Evolutionary conservation across 2,329 filamentous ascomycete species (phyloP).

Genomic region (Colletotrichum cordylinicola): DNA sequence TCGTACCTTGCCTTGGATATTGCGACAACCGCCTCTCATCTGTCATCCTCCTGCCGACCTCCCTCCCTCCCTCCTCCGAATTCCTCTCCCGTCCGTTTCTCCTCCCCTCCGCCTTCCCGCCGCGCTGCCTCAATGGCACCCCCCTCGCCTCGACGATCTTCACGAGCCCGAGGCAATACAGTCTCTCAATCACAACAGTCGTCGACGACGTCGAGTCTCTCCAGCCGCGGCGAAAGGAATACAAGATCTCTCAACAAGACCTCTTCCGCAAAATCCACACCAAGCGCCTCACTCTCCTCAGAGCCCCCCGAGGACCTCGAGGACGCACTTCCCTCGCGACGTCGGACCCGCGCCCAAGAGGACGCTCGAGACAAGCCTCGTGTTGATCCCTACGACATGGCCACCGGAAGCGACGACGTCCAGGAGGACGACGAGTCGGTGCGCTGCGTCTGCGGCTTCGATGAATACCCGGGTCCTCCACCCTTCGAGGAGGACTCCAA

Average conservation of each 20-base stretch:
- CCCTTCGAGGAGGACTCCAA: conserved; percentile 63
- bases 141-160: conserved; percentile 82
- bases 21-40: conserved; percentile 35
- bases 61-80: conserved; percentile 34
- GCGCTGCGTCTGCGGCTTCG: conserved; percentile 91
- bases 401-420: conserved; percentile 71
- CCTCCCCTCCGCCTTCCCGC: conserved; percentile 6
- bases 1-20: conserved; percentile 24
- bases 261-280: conserved; percentile 77
- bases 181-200: conserved; percentile 80
- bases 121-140: conserved; percentile 58
- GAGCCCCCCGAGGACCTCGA: conserved; percentile 71
- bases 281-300: conserved; percentile 75
- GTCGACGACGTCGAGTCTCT: conserved; percentile 79
- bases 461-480: conserved; percentile 90
- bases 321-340: conserved; percentile 74
- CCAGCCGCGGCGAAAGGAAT: conserved; percentile 75
- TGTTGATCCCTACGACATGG: conserved; percentile 54
- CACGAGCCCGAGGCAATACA: conserved; percentile 81
- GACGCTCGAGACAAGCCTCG: conserved; percentile 60
- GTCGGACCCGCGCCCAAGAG: conserved; percentile 77
- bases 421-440: conserved; percentile 94
- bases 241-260: conserved; percentile 76
- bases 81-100: conserved; percentile 19
- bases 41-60: conserved; percentile 32